Base-by-base conservation (phyloP, 208 protist species). In the Acanthamoeba castellanii region DNA sequence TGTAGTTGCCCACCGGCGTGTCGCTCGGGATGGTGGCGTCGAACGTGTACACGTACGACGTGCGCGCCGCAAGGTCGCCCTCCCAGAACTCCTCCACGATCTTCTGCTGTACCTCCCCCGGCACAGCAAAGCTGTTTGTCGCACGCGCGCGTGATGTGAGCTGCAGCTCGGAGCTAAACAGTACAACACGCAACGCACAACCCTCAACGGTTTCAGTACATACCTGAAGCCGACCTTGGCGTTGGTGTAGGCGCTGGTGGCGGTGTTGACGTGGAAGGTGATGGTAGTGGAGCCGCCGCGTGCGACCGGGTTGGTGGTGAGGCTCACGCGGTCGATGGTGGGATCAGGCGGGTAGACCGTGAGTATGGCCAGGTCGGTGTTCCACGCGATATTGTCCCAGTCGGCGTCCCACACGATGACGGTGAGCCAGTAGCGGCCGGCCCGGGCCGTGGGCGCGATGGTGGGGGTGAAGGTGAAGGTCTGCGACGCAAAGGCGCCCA, bases 361-460 rank as follows among this genome's bases (percentile, higher is more conserved):
- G 25, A 88, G 25, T 7, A 37, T 64, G 50, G 50, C 27, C 45
- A 88, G 27, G 81, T 88, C 64, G 30, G 50, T 88, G 81, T 88
- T 22, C 81, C 81, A 88, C 14, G 52, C 81, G 50, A 88, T 88
- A 50, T 88, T 88, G 45, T 88, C 32, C 81, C 81, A 88, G 27
- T 57, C 7, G 25, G 81, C 45, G 50, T 88, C 81, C 81, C 81
- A 88, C 45, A 88, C 81, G 50, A 37, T 37, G 27, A 88, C 81
- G 20, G 81, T 88, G 22, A 88, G 81, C 81, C 81, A 88, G 50
- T 88, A 88, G 22, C 20, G 42, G 3, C 81, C 81, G 20, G 81
- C 50, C 50, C 0, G 6, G n/a, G 81, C 81, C 32, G 14, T 64
- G 11, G n/a, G 5, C 27, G 42, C 7, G n/a, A 88, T 47, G 11